Evolutionary conservation across 371 early-diverging fungal species (phyloP), one percentile per base, ranked within the genome.

Genomic region (Mucor irregularis): DNA sequence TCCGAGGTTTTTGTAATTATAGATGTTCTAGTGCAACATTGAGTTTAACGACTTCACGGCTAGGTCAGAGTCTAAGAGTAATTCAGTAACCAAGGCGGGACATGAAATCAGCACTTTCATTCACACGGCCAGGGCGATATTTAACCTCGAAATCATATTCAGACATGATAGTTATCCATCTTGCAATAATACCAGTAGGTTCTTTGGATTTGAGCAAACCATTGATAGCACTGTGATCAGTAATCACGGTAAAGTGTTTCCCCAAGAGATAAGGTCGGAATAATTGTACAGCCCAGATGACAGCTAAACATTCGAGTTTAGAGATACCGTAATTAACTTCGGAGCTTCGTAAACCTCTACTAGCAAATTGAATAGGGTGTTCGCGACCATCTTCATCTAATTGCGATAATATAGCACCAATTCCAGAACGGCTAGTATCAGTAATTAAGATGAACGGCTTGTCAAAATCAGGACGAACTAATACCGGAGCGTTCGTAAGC

Each of bases 261-360:
- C 49, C 49, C 6, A 38, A 19, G 4, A 50, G 14, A 17, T 50
- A 50, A 2, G 50, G 50, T 30, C 42, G 4, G 17, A 29, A 21
- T 1, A n/a, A 8, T 30, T 52, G n/a, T 3, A 52, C 31, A 3
- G 29, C 52, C 40, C 40, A 40, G 2, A 52, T 19, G 6, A 28
- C 29, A 17, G 52, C 52, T 7, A 53, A 21, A 17, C 43, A 44
- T 33, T 53, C 35, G 1, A 44, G 26, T 44, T 53, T 53, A 1
- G 53, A 34, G 5, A 34, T 31, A n/a, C 37, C 37, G 28, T 54
- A 54, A 45, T 45, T 54, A 11, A 16, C 3, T 45, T 45, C 54
- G 17, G 25, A 8, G 6, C n/a, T 10, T 22, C 30, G 30, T 2
- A 43, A 21, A 1, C 44, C 43, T 21, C 53, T 16, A 16, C 53